A percentile compares a stretch with the other conserved stretches of the same genome.
Evolutionary conservation across 1,139 yeast genomes (phyloP).

Genomic region (Kodamaea arcana): DNA sequence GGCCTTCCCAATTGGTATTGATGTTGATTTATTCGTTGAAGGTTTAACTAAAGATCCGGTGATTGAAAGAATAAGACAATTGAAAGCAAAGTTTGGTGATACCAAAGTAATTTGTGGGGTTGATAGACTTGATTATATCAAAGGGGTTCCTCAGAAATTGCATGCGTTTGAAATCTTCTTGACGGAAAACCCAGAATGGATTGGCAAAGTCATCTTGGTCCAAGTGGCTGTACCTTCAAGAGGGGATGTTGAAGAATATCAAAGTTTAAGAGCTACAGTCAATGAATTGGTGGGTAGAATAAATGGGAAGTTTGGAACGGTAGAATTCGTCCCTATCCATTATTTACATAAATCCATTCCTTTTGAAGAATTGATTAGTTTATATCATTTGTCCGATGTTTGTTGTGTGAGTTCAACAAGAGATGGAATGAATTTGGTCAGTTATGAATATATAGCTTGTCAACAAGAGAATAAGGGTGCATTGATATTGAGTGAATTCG

Average conservation of each 20-base stretch:
- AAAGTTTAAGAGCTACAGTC: conserved; percentile 86
- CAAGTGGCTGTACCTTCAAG: conserved; percentile 98
- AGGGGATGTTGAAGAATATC: conserved; percentile 98
- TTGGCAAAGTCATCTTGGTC: conserved; percentile 90
- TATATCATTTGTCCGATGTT: conserved; percentile 82
- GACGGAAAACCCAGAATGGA: conserved; percentile 95
- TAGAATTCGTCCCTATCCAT: conserved; percentile 96
- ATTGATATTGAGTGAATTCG: conserved; percentile 84
- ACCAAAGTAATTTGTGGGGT: conserved; percentile 91
- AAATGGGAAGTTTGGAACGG: conserved; percentile 94
- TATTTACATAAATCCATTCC: conserved; percentile 90
- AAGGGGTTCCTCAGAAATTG: conserved; percentile 95
- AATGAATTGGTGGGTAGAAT: conserved; percentile 96
- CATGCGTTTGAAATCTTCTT: conserved; percentile 94
- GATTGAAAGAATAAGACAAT: conserved; percentile 56
- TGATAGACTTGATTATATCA: conserved; percentile 90
- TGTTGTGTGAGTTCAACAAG: conserved; percentile 92
- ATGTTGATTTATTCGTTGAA: conserved; percentile 82
- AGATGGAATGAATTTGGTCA: conserved; percentile 97
- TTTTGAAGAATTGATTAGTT: conserved; percentile 84
- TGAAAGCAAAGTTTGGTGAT: conserved; percentile 61
- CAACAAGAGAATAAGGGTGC: conserved; percentile 86
- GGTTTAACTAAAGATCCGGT: conserved; percentile 69
- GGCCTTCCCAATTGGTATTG: conserved; percentile 98
- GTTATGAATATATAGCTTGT: conserved; percentile 95